phyloP scores from a whole-genome alignment of 805 yeast species.

The Ogataea saltuana region DNA sequence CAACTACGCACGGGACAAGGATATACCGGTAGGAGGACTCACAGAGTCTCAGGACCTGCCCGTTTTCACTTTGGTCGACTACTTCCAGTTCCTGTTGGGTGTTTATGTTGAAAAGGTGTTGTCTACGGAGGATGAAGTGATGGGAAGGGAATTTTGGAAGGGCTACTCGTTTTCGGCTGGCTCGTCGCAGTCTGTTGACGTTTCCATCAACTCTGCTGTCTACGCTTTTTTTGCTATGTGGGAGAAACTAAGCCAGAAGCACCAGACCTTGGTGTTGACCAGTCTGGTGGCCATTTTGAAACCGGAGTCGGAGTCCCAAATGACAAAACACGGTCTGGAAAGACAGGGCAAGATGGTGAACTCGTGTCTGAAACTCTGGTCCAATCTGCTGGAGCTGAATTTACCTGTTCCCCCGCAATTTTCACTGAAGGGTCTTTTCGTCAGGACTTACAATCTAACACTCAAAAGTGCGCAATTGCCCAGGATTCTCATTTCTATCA shows the following conservation, averaged over 20 bases:
- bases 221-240: slow-evolving; percentile 36
- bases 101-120: slow-evolving; percentile 22
- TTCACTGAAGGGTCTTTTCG: slow-evolving; percentile 39
- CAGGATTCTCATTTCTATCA: slow-evolving; percentile 42
- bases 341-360: slow-evolving; percentile 27
- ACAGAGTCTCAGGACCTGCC: not conserved
- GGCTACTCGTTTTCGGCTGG: slow-evolving; percentile 59
- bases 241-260: slow-evolving; percentile 15
- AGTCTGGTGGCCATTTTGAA: slow-evolving; percentile 33
- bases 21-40: not conserved
- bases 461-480: slow-evolving; percentile 45
- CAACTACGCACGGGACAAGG: not conserved
- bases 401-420: slow-evolving; percentile 34
- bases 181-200: slow-evolving; percentile 50
- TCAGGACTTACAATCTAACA: slow-evolving; percentile 56
- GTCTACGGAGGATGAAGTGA: slow-evolving; percentile 7
- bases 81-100: slow-evolving; percentile 32
- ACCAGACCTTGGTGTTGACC: slow-evolving; percentile 21
- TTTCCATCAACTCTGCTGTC: slow-evolving; percentile 45
- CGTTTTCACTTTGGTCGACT: slow-evolving; percentile 20
- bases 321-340: too few relatives aligned
- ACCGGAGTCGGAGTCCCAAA: slow-evolving; percentile 8
- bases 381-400: slow-evolving; percentile 43
- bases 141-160: slow-evolving; percentile 48
- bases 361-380: slow-evolving; percentile 31